Evolutionary conservation across 2,329 filamentous ascomycete species (phyloP).

Genomic region (Penicillium frequentans): DNA sequence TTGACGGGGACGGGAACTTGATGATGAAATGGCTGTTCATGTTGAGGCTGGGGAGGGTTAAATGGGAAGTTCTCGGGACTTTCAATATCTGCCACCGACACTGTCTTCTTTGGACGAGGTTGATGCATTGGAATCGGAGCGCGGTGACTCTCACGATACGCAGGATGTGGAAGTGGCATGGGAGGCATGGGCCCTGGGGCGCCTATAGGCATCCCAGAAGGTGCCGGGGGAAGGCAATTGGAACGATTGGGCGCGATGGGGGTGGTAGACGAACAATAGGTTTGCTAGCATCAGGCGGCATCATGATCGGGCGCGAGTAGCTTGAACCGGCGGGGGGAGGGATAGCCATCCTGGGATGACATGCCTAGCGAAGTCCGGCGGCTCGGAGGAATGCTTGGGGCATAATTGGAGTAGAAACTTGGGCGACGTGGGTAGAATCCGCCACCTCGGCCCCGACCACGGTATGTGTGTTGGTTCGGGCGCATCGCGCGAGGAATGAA

Average conservation of each 20-base stretch:
- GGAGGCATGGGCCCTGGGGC: slow-evolving; percentile 35
- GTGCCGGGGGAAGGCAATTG: slow-evolving; percentile 26
- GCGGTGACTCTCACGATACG: slow-evolving; percentile 61
- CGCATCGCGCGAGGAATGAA: slow-evolving; percentile 94
- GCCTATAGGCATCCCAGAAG: slow-evolving; percentile 15
- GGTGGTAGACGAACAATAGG: slow-evolving; percentile 85
- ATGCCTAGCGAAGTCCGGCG: slow-evolving; percentile 77
- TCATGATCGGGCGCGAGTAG: slow-evolving; percentile 64
- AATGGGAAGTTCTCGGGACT: slow-evolving; percentile 66
- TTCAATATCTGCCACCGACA: slow-evolving; percentile 91
- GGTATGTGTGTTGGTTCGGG: slow-evolving; percentile 82
- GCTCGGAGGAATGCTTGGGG: slow-evolving; percentile 76
- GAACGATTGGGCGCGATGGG: slow-evolving; percentile 41
- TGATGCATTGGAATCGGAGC: slow-evolving; percentile 79
- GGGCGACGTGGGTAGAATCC: slow-evolving; percentile 70
- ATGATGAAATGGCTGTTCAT: slow-evolving; percentile 89
- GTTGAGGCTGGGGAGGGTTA: slow-evolving; percentile 62
- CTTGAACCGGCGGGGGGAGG: slow-evolving; percentile 81
- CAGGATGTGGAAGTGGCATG: slow-evolving; percentile 55
- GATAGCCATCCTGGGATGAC: slow-evolving; percentile 68
- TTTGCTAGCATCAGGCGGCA: slow-evolving; percentile 61
- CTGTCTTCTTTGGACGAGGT: slow-evolving; percentile 88
- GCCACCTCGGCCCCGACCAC: slow-evolving; percentile 70
- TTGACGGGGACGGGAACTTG: slow-evolving; percentile 68
- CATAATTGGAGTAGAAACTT: slow-evolving; percentile 72